Conservation (phyloP, 495 filamentous ascomycete species). For the Penicillium crystallinum region DNA sequence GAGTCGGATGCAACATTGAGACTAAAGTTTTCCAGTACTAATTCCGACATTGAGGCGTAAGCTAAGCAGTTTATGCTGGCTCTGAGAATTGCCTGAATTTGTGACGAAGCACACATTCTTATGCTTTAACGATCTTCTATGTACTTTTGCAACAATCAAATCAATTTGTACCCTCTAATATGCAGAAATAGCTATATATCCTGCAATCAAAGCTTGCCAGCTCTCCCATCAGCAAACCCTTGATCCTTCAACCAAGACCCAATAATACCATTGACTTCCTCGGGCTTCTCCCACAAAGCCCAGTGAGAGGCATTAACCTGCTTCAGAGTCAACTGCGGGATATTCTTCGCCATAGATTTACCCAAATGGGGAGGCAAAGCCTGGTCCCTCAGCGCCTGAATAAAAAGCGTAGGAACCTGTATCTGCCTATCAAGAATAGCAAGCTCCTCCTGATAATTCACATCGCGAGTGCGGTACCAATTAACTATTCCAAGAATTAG, state of each 20-base stretch:
- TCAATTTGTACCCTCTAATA: neutral
- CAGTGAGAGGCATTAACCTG: constrained; percentile 64
- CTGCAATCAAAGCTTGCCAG: constrained; percentile 18
- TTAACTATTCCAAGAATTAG: constrained; percentile 47
- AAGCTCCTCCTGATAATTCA: constrained; percentile 75
- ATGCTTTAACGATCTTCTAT: neutral
- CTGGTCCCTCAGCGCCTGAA: constrained; percentile 63
- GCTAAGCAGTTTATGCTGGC: neutral
- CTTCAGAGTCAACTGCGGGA: constrained; percentile 54
- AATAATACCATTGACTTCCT: constrained; percentile 48
- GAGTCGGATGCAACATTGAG: constrained; percentile 60
- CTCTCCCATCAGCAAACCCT: constrained; percentile 16
- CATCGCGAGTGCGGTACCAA: constrained; percentile 71
- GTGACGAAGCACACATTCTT: neutral
- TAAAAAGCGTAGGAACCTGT: constrained; percentile 64
- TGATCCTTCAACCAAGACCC: constrained; percentile 45
- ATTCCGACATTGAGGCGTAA: neutral
- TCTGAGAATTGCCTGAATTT: neutral
- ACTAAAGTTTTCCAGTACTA: constrained; percentile 36
- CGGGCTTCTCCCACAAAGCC: constrained; percentile 60
- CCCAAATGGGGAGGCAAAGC: constrained; percentile 64
- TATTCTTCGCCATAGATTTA: constrained; percentile 58
- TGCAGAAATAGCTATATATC: neutral
- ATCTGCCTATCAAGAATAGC: constrained; percentile 47
- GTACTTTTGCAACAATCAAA: neutral